A percentile compares a stretch with the other conserved stretches of the same genome.
Evolutionary conservation across 2,329 filamentous ascomycete species (phyloP).

Genomic region (Sporothrix curviconia): DNA sequence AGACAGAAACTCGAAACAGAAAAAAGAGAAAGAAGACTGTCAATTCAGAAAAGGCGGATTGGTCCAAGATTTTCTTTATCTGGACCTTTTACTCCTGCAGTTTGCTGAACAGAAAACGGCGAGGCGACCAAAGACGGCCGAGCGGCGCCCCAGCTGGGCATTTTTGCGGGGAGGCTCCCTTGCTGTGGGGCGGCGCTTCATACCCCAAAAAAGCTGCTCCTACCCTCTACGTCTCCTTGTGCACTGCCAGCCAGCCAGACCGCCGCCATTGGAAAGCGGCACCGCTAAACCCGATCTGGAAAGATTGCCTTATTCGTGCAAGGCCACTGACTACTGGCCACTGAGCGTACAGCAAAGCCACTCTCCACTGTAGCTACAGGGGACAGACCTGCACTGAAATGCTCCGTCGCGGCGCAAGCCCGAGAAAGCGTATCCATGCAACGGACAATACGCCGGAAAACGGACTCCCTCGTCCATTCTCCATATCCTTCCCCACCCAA

Average conservation of each 20-base stretch:
- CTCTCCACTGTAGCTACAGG: no score
- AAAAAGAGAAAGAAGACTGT: background rate
- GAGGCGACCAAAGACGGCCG: background rate
- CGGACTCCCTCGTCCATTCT: no score
- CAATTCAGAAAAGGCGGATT: no score
- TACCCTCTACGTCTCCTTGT: background rate
- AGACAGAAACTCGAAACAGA: background rate
- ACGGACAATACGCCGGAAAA: background rate
- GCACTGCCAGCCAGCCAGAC: slow-evolving; percentile 3
- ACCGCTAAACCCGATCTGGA: slow-evolving; percentile 6
- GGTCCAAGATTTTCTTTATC: no score
- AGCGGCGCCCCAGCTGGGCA: no score
- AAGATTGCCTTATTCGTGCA: slow-evolving; percentile 12
- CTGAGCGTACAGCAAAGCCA: no score
- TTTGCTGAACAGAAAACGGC: background rate
- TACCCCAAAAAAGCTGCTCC: slow-evolving; percentile 8
- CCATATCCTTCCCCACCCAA: no score
- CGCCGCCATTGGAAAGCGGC: background rate
- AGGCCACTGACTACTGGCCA: no score
- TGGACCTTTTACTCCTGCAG: no score
- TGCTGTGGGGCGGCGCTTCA: background rate
- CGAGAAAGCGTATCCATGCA: background rate
- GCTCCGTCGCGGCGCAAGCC: background rate
- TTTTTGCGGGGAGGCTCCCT: background rate
- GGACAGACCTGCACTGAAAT: no score